Evolutionary conservation across 352 stramenopile genomes (phyloP), one percentile per base, ranked within the genome.

Genomic region (Pseudoperonospora humuli): DNA sequence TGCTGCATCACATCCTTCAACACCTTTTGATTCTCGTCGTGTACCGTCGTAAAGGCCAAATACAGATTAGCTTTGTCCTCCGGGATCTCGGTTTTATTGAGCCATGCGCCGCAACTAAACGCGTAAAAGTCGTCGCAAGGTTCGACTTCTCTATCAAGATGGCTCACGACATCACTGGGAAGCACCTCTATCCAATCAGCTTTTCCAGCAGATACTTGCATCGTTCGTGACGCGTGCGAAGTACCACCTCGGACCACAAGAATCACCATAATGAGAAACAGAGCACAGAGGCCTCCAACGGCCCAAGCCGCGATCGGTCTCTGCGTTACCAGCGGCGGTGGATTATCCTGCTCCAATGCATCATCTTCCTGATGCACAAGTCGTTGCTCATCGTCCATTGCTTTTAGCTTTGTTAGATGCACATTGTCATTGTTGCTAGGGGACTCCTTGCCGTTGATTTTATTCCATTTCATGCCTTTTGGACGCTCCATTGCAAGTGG

Each of bases 81-180:
- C 2, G 67, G 58, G 28, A 87, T 68, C 18, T 60, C 32, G 13
- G 56, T 58, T 18, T 78, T 45, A 25, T 52, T 39, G 24, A 70
- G 41, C 75, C 75, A 87, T 1, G 34, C 20, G 1, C 75, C 75
- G 36, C 75, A 87, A 18, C 70, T 64, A 54, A 85, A 85, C 18
- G 69, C 42, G 66, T 91, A 91, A 29, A 91, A 87, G 57, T 91
- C 79, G 0, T 65, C 47, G 34, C 79, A 91, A 5, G 79, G 79
- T 26, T 83, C 53, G 15, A 73, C 54, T 0, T 24, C 34, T 7
- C 20, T 21, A 37, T 91, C 64, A n/a, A 91, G 69, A 34, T 79
- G 50, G 10, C 37, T 25, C 13, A 34, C 31, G 24, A 87, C 70
- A 1, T 67, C 60, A 7, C 23, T 31, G 0, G 72, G 72, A 8